phyloP scores from a whole-genome alignment of 2,329 filamentous ascomycete genomes.

The Phialophora chinensis region DNA sequence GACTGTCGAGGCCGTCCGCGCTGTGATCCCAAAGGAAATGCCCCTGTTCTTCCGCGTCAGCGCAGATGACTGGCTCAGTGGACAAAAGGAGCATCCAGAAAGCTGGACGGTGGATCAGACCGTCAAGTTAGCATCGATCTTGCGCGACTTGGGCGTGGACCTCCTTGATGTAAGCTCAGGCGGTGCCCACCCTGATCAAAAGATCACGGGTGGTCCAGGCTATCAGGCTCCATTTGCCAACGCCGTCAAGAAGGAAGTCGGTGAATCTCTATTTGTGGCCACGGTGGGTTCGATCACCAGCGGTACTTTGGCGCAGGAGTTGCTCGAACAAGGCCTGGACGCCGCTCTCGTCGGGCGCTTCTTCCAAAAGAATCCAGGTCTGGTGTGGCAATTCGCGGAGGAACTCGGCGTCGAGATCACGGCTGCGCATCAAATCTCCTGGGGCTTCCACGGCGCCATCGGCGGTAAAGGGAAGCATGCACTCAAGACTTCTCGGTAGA shows the following conservation, averaged over 20 bases:
- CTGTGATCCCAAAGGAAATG: conserved; percentile 68
- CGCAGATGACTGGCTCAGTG: conserved; percentile 77
- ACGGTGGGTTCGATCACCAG: conserved; percentile 76
- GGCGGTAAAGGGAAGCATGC: conserved; percentile 24
- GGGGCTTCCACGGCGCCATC: conserved; percentile 34
- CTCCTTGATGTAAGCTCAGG: conserved; percentile 81
- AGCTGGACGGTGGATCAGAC: conserved; percentile 73
- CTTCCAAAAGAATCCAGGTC: conserved; percentile 80
- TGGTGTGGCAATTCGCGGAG: conserved; percentile 74
- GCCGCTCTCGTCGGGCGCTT: conserved; percentile 75
- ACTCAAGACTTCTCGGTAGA: not conserved
- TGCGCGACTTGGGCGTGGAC: conserved; percentile 78
- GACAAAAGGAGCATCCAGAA: conserved; percentile 59
- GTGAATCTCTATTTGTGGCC: conserved; percentile 72
- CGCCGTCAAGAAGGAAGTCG: conserved; percentile 74
- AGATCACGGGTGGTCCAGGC: conserved; percentile 58
- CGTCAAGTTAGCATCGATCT: conserved; percentile 65
- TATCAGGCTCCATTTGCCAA: conserved; percentile 79
- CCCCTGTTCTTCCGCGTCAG: conserved; percentile 75
- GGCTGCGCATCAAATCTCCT: conserved; percentile 69
- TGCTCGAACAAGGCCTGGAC: conserved; percentile 67
- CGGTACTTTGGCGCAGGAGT: conserved; percentile 70
- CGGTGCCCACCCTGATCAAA: conserved; percentile 54
- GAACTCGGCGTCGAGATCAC: conserved; percentile 73
- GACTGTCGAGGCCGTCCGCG: conserved; percentile 66